phyloP scores from a whole-genome alignment of 2,329 filamentous ascomycete species.

The Sphaceloma murrayae region DNA sequence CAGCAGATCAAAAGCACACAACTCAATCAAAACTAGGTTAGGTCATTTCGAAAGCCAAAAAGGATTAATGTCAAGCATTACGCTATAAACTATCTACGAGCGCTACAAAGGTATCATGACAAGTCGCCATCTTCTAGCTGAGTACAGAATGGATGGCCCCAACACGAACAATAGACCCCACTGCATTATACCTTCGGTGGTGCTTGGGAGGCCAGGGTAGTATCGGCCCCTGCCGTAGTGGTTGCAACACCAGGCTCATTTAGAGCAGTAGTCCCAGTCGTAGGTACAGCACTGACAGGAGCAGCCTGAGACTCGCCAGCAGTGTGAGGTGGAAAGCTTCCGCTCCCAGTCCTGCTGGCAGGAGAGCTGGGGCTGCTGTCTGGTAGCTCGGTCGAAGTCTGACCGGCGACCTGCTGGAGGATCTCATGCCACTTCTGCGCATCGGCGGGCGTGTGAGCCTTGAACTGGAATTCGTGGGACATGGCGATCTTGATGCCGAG shows the following conservation, averaged over 20 bases:
- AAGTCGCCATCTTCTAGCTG: too few relatives aligned
- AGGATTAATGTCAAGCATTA: too few relatives aligned
- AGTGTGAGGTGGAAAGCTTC: slow-evolving; percentile 2
- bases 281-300: not conserved
- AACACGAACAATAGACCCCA: too few relatives aligned
- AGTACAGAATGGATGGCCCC: too few relatives aligned
- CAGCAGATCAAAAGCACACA: too few relatives aligned
- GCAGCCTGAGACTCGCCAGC: not conserved
- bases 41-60: too few relatives aligned
- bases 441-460: slow-evolving; percentile 70
- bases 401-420: slow-evolving; percentile 53
- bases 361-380: slow-evolving; percentile 31
- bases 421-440: slow-evolving; percentile 78
- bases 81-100: too few relatives aligned
- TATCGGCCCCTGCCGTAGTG: not conserved
- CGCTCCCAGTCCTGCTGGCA: slow-evolving; percentile 18
- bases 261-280: slow-evolving; percentile 13
- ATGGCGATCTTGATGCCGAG: slow-evolving; percentile 74
- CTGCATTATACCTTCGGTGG: too few relatives aligned
- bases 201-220: slow-evolving; percentile 4
- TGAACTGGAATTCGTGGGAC: slow-evolving; percentile 72
- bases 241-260: slow-evolving; percentile 20
- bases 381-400: slow-evolving; percentile 35
- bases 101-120: too few relatives aligned
- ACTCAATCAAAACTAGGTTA: too few relatives aligned